phyloP scores from a whole-genome alignment of 192 early-diverging fungal genomes.

The Coemansia sp. region DNA sequence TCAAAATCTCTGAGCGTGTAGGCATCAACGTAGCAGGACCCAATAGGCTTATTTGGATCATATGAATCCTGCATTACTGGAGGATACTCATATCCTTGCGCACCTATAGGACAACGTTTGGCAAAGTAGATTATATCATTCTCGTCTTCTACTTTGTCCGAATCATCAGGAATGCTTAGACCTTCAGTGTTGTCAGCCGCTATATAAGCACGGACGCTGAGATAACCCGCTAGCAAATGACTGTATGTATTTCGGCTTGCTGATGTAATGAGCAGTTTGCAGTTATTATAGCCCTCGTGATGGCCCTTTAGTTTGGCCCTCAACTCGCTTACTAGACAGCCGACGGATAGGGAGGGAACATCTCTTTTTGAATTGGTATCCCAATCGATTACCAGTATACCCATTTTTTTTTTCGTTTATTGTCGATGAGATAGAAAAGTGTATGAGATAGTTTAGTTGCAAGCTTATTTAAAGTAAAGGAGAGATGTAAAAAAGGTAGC shows the following conservation, averaged over 20 bases:
- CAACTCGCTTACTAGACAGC: not conserved
- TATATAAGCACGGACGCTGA: not conserved
- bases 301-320: not conserved
- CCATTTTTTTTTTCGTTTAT: not conserved
- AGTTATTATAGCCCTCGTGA: not conserved
- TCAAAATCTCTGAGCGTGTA: not conserved
- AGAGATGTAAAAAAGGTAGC: not conserved
- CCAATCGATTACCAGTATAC: not conserved
- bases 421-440: not conserved
- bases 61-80: not conserved
- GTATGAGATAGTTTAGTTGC: not conserved
- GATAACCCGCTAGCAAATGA: not conserved
- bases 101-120: not conserved
- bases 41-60: not conserved
- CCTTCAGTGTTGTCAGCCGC: not conserved
- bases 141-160: not conserved
- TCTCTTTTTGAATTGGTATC: not conserved
- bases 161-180: not conserved
- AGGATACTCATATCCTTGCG: not conserved
- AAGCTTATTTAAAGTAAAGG: not conserved
- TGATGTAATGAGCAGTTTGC: not conserved
- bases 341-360: not conserved
- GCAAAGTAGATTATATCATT: not conserved
- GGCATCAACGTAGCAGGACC: not conserved
- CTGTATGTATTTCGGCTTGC: not conserved